Percentiles rank a stretch among this genome's conserved stretches.
These are phyloP conservation scores for Sphagnum contortum DNA, from an alignment of 225 moss, liverwort and hornwort genomes.

Conservation along the genomic window DNA sequence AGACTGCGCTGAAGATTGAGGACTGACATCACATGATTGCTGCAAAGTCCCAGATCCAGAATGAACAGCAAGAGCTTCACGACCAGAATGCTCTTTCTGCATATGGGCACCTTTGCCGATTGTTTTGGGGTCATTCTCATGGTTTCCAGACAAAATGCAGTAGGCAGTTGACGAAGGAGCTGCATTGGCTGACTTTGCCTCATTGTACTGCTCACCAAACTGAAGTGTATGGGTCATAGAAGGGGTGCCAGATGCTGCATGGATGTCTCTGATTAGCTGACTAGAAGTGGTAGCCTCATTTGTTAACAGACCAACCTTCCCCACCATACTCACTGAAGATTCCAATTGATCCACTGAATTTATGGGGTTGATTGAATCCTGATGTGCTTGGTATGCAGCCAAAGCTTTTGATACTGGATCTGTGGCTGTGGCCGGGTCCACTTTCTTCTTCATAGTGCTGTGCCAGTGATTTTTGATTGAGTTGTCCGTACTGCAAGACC, in stretches of 20 bases:
- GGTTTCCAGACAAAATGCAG: constrained; percentile 4
- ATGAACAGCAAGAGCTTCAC: constrained; percentile 9
- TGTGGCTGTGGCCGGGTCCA: constrained; percentile 73
- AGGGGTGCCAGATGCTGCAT: constrained; percentile 1
- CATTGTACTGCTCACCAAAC: constrained; percentile 32
- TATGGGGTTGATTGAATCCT: constrained; percentile 52
- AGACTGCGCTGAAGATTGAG: constrained; percentile 8
- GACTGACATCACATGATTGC: constrained; percentile 2
- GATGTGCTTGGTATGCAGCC: constrained; percentile 86
- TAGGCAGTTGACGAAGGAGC: constrained; percentile 14
- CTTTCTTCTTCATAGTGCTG: constrained; percentile 99
- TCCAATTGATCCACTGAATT: constrained; percentile 11
- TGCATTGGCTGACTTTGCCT: constrained; percentile 36
- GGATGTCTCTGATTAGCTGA: no score
- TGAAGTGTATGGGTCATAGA: constrained; percentile 16
- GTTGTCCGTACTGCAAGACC: constrained; percentile 76
- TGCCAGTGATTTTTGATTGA: constrained; percentile 99
- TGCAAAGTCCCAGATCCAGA: constrained; percentile 2
- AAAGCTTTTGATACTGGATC: constrained; percentile 88
- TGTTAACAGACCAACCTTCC: constrained; percentile 13
- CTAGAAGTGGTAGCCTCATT: constrained; percentile 33
- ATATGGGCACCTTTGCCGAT: constrained; percentile 25
- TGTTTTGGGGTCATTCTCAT: constrained; percentile 16
- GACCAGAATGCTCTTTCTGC: constrained; percentile 37
- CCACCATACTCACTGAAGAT: constrained; percentile 3